Evolutionary conservation across 176 grass and related monocot genomes (phyloP), one percentile per base, ranked within the genome.

Genomic region (Miscanthus lutarioriparius): DNA sequence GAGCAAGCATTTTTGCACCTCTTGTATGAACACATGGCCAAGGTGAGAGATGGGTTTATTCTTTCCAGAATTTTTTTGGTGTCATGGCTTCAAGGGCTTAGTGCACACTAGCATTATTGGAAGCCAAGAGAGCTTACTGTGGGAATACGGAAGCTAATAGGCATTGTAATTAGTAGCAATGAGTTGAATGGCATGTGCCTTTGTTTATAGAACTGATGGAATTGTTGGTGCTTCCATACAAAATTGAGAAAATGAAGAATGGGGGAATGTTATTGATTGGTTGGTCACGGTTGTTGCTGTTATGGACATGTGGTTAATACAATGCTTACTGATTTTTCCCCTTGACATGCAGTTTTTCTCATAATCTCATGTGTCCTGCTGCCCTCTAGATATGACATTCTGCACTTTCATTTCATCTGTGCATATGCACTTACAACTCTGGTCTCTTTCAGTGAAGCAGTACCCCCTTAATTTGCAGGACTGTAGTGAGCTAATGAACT

Each of bases 81-180:
- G 64, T 65, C 41, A 65, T 87, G 89, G 63, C 81, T 84, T 87
- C 33, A 54, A 64, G 75, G 75, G 9, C 20, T 75, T 64, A 63
- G 27, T 75, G 59, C 88, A 26, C 38, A 12, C 66, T 51, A 61
- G 16, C 17, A 14, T 53, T 44, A 27, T 53, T 63, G 80, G 80
- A 84, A 75, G 84, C 84, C 84, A 84, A 80, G 69, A 49, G 44
- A 80, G 40, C 62, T 80, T 84, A 80, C 2, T n/a, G 75, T 53
- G 63, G 83, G 77, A 67, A 75, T 35, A 76, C 70, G 16, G 68
- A 74, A 80, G 75, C 80, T 83, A 27, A 74, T 84, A 87, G 89
- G 61, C 75, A 87, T 64, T 87, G 89, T 91, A 91, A 87, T 91
- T 91, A 91, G 81, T 84, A 80, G 89, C 44, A 64, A 64, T 44